Conservation (phyloP, 208 protist species). For the Crithidia fasciculata region DNA sequence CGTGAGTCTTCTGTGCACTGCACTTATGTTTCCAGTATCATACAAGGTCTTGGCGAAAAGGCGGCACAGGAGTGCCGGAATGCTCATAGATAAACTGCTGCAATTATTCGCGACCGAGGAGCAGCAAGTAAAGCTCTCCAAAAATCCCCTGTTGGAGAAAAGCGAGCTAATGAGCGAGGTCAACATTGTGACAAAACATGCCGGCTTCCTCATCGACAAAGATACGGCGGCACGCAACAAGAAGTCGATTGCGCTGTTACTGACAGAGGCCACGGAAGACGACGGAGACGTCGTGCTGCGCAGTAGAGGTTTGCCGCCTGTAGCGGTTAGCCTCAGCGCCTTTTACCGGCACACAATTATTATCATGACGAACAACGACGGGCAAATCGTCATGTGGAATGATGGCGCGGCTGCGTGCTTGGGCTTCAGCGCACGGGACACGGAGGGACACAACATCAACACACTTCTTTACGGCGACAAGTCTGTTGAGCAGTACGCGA, state of each 20-base stretch:
- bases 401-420: conserved; percentile 53
- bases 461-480: conserved; percentile 67
- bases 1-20: conserved; percentile 12
- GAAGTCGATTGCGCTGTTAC: conserved; percentile 38
- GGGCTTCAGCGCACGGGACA: conserved; percentile 58
- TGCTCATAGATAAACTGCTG: conserved; percentile 17
- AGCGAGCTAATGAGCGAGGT: conserved; percentile 10
- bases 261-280: conserved; percentile 56
- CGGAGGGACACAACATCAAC: conserved; percentile 62
- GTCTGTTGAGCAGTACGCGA: conserved; percentile 60
- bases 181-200: conserved; percentile 6
- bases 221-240: conserved; percentile 33
- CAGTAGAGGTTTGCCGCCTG: conserved; percentile 37
- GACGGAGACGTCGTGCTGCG: conserved; percentile 46
- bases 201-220: conserved; percentile 29
- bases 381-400: conserved; percentile 58
- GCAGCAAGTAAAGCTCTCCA: conserved; percentile 3
- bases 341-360: conserved; percentile 53
- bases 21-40: conserved; percentile 32
- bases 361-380: conserved; percentile 54
- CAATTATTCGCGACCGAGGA: background rate
- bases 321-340: conserved; percentile 41
- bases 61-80: background rate
- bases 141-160: conserved; percentile 26
- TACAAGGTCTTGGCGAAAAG: conserved; percentile 8